Base-by-base conservation (phyloP, 805 yeast species). In the Pichia nakasei region DNA sequence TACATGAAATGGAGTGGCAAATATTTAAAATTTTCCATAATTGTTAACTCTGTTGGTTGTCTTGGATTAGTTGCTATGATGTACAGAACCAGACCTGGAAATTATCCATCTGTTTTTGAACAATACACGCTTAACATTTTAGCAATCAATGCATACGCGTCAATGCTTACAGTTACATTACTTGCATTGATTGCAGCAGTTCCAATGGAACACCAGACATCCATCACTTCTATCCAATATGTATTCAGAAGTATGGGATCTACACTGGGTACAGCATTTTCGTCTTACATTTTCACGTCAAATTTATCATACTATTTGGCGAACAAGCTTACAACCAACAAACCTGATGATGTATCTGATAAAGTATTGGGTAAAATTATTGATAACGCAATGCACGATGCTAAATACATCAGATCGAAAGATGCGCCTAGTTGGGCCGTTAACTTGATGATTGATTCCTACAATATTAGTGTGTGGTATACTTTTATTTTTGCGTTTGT, bases 141-240 rank as follows among this genome's bases (percentile, higher is more conserved):
- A 3, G 77, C 82, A 3, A 77, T 81, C 2, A 55, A 74, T 45
- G 80, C 82, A 1, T 73, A 72, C 49, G 64, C 85, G 0, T 69
- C 75, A 3, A 67, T 80, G 60, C 68, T 82, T 50, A 82, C 88
- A 0, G 76, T 80, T 12, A 80, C 86, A 0, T 65, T 82, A 37
- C 60, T 82, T 20, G 76, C 87, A 1, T 70, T 81, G 65, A 80
- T 82, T 49, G 83, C 88, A 2, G 78, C 87, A 1, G 88, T 79
- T 9, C 86, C 87, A 2, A 60, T 68, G 33, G 75, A 78, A 45
- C 73, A 70, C 51, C 89, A 82, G 56, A 82, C 85, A 2, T 69
- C 82, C 22, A 76, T 82, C 1, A 80, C 85, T 0, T 76, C 85
- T 4, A 75, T 80, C 48, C 82, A 77, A 50, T 80, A 80, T 52